Evolutionary conservation across 2,329 filamentous ascomycete species (phyloP).

Genomic region (Cladosporium phlei): DNA sequence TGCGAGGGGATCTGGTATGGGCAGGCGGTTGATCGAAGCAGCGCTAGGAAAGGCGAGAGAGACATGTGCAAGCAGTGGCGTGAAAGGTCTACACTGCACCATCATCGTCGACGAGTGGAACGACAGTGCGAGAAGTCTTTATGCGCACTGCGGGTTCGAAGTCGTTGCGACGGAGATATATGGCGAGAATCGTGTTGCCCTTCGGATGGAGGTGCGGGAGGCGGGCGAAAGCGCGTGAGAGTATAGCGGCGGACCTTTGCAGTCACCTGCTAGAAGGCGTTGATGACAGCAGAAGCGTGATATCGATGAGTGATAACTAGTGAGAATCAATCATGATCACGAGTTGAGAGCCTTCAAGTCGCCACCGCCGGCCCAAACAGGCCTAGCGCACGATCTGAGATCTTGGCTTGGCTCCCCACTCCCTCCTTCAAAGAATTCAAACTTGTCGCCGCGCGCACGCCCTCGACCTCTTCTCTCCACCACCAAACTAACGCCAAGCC

Average conservation of each 20-base stretch:
- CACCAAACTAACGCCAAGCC: conserved; percentile 31
- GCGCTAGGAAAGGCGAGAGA: conserved; percentile 22
- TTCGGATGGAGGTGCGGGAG: conserved; percentile 21
- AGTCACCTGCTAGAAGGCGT: background rate
- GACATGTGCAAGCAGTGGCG: conserved; percentile 2
- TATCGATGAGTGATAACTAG: background rate
- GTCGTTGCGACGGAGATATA: conserved; percentile 22
- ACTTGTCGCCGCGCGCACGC: conserved; percentile 1
- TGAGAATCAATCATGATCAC: background rate
- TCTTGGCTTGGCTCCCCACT: background rate
- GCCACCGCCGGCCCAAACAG: background rate
- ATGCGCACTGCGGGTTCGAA: conserved; percentile 27
- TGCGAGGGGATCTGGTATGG: conserved; percentile 27
- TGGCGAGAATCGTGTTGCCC: conserved; percentile 17
- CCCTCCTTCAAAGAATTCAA: background rate
- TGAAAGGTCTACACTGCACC: conserved; percentile 14
- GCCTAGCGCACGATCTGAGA: conserved; percentile 1
- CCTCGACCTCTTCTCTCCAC: conserved; percentile 11
- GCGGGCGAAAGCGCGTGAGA: background rate
- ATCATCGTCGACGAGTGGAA: conserved; percentile 28
- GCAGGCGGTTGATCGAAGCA: conserved; percentile 25
- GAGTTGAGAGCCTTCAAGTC: background rate
- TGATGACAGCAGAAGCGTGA: background rate
- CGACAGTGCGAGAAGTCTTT: conserved; percentile 22
- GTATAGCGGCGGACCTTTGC: too few relatives aligned